Evolutionary conservation across 257 asterid genomes (phyloP), one percentile per base, ranked within the genome.

Genomic region (Orobanche coerulescens): DNA sequence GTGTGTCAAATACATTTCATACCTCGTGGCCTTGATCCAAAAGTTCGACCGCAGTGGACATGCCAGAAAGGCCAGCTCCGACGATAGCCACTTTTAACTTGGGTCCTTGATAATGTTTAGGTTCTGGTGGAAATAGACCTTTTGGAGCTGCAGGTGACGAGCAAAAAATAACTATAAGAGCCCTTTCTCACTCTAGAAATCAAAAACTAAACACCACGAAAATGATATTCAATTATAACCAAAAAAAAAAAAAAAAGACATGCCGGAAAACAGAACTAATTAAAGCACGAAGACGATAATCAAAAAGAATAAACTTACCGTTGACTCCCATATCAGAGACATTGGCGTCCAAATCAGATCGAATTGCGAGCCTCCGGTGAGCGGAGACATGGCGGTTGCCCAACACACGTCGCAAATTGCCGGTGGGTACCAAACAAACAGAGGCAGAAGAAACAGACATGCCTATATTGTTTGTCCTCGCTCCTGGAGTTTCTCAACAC

Each of bases 1-100:
- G n/a, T n/a, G n/a, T 6, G 40, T 18, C 65, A 46, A 19, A 24
- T 22, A 61, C 34, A 46, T 36, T 19, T 13, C 6, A 23, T 65
- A 93, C 97, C 99, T 93, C 99, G 23, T 93, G 99, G 68, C 99
- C 99, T 79, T 93, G 99, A 75, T 93, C 97, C 79, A 93, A 79
- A 76, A 93, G 99, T 83, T 93, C 99, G 67, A 93, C 95, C 6
- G 99, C 97, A 58, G 99, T 93, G 4, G 97, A 93, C 99, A 93
- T 93, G 72, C 97, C 99, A 44, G 99, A 97, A 54, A 93, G 95
- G 43, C 99, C 99, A 58, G 99, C 91, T 70, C 99, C 99, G 24
- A 89, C 79, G 26, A 93, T 93, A 13, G 94, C 99, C 62, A 93
- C 99, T 73, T 89, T 93, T 60, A 93, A 87, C 87, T 86, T 89